Evolutionary conservation across 306 rosid genomes (phyloP).

Genomic region (Castanospermum australe): DNA sequence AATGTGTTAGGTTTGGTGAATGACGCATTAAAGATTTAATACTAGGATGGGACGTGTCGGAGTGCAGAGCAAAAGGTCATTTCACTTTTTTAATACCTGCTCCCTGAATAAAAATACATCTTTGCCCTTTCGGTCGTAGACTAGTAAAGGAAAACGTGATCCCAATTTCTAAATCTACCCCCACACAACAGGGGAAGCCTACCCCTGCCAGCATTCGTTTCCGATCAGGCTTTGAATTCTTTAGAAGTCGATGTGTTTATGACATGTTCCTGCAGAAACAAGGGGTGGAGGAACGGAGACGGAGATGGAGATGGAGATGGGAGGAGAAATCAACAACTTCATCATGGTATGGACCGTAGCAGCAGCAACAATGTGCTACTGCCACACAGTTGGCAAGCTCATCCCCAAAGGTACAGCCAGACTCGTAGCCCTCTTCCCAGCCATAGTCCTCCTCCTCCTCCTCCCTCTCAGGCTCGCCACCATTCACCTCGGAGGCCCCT

Average conservation of each 20-base stretch:
- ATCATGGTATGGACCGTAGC: conserved; percentile 37
- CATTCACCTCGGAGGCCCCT: conserved; percentile 31
- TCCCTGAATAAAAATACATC: neutral
- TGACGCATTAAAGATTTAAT: too few species aligned
- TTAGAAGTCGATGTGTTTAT: too few species aligned
- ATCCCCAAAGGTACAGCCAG: conserved; percentile 13
- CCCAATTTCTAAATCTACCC: neutral
- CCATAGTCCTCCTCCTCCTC: conserved; percentile 26
- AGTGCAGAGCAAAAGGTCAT: too few species aligned
- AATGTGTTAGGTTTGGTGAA: too few species aligned
- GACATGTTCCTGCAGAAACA: too few species aligned
- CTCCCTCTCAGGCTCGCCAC: conserved; percentile 38
- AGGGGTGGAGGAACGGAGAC: neutral
- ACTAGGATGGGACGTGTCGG: too few species aligned
- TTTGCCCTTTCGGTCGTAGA: neutral
- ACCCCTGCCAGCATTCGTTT: too few species aligned
- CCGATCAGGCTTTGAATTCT: too few species aligned
- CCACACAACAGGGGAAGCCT: too few species aligned
- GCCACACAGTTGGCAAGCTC: conserved; percentile 22
- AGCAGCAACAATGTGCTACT: conserved; percentile 27
- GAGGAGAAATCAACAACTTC: conserved; percentile 35
- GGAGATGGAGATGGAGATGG: conserved; percentile 34
- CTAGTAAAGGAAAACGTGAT: neutral
- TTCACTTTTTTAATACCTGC: too few species aligned
- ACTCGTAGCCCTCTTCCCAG: conserved; percentile 20